Evolutionary conservation across 2,329 filamentous ascomycete genomes (phyloP), one percentile per base, ranked within the genome.

Genomic region (Scedosporium aurantiacum): DNA sequence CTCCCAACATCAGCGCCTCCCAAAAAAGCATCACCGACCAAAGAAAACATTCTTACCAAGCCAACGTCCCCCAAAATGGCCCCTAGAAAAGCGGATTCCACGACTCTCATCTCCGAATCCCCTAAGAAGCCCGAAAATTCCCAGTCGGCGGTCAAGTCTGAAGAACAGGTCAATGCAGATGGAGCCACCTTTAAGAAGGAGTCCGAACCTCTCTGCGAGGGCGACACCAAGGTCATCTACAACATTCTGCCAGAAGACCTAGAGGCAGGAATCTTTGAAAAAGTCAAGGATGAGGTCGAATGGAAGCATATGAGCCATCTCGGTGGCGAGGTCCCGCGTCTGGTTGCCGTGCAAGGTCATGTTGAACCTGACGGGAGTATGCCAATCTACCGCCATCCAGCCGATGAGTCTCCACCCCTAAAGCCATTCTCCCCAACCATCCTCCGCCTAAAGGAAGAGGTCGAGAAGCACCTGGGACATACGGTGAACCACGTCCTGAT

Each of bases 251-350:
- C 89, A 1, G 69, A 73, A 0, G 69, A 76, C 5, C 68, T 88
- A 1, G 78, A 79, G 4, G 74, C 82, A 1, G 77, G 79, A 16
- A 80, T 88, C 5, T 97, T 96, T 70, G 79, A 86, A 21, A 80
- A 79, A 45, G 76, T 96, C 16, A 84, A 84, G 60, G 75, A 82
- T 14, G 92, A 97, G 71, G 85, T 97, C 0, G 77, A 81, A 66
- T 99, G 93, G 91, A 87, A 93, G 70, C 88, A 83, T 65, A 97
- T 99, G 94, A 87, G 87, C 52, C 94, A 97, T 67, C 88, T 93
- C 65, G 90, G 90, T 40, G 92, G 94, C 27, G 88, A 94, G 67
- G 94, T 97, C 0, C 94, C 94, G 52, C 86, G 94, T 43, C 82
- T 97, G 2, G 90, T 97, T 5, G 91, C 91, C 57, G 91, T 96